phyloP scores from a whole-genome alignment of 257 asterid genomes.

The Vinca minor region DNA sequence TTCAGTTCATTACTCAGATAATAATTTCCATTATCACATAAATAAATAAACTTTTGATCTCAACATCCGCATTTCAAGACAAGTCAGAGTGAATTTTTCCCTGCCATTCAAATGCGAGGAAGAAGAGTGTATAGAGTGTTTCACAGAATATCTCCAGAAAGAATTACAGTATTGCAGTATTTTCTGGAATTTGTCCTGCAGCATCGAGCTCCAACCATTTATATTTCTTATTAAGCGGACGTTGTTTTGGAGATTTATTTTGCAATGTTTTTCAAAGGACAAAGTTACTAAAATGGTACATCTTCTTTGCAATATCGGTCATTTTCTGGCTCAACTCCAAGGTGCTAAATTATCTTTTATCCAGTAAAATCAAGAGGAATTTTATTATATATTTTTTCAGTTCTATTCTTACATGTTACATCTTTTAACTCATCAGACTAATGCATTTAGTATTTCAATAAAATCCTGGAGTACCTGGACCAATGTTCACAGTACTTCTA shows the following conservation, averaged over 20 bases:
- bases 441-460: too few relatives aligned
- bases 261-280: not conserved
- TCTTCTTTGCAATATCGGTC: too few relatives aligned
- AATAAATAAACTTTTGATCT: not conserved
- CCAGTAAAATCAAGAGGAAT: too few relatives aligned
- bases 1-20: not conserved
- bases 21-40: not conserved
- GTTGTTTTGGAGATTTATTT: not conserved
- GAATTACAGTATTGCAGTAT: not conserved
- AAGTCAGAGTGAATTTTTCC: not conserved
- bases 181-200: not conserved
- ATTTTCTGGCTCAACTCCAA: too few relatives aligned
- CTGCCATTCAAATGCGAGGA: not conserved
- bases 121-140: not conserved
- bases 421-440: too few relatives aligned
- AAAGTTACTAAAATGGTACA: not conserved
- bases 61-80: not conserved
- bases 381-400: too few relatives aligned
- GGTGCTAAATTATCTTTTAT: too few relatives aligned
- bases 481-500: too few relatives aligned
- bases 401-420: too few relatives aligned
- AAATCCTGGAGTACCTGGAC: too few relatives aligned
- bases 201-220: not conserved
- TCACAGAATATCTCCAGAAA: not conserved
- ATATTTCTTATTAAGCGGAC: not conserved